Conservation (phyloP, 1,284 basidiomycete species). For the Sporisorium sorghi region DNA sequence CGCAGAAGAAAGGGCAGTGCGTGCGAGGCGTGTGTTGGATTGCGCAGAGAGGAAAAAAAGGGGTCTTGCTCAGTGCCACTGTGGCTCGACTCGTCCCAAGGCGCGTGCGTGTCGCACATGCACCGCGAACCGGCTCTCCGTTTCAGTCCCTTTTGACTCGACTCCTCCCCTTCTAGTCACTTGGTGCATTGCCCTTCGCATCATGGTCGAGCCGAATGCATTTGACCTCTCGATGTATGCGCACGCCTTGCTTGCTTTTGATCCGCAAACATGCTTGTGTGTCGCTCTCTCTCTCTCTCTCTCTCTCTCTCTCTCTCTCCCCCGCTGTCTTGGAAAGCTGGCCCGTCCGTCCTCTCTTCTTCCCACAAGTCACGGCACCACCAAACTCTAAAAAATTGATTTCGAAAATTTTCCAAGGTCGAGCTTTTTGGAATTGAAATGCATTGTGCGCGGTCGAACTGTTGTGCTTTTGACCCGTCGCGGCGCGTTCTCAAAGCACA, state of each 20-base stretch:
- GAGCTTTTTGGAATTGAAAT: too few relatives aligned
- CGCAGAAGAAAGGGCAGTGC: neutral
- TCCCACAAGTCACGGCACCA: neutral
- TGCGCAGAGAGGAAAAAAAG: neutral
- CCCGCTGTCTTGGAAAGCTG: neutral
- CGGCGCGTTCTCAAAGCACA: too few relatives aligned
- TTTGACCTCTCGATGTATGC: too few relatives aligned
- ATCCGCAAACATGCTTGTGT: neutral
- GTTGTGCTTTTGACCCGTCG: too few relatives aligned
- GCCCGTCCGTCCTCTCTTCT: slow-evolving; percentile 3
- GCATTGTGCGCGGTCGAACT: too few relatives aligned
- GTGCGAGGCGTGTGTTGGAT: neutral
- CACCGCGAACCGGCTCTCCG: too few relatives aligned
- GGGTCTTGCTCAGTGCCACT: neutral
- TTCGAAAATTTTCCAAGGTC: neutral
- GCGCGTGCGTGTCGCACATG: neutral
- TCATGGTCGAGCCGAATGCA: neutral
- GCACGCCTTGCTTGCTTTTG: neutral
- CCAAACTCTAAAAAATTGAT: slow-evolving; percentile 7
- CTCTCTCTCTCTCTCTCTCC: neutral
- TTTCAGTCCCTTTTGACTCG: neutral
- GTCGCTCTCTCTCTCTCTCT: too few relatives aligned
- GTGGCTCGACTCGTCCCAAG: neutral
- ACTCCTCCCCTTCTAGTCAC: neutral
- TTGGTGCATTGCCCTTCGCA: neutral